Percentiles rank a stretch among this genome's conserved stretches.
Evolutionary conservation across 768 basidiomycete species (phyloP).

Genomic region (Chalciporus pseudorubinellus): DNA sequence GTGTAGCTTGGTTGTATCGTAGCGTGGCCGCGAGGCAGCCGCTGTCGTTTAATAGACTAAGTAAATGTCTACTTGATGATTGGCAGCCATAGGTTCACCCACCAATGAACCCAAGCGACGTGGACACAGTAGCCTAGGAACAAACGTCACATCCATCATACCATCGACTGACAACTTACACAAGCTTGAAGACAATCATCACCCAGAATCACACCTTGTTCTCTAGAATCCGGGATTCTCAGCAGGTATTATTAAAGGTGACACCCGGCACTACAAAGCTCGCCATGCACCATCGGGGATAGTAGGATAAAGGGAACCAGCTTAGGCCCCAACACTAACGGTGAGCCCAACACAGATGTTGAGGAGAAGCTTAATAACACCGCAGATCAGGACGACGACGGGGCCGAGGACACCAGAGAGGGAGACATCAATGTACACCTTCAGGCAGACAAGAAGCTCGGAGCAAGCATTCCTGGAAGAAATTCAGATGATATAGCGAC

Average conservation of each 20-base stretch:
- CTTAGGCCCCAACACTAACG: background rate
- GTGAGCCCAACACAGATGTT: conserved; percentile 1
- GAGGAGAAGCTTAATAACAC: background rate
- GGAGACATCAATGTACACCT: conserved; percentile 3
- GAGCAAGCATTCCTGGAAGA: background rate
- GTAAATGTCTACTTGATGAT: conserved; percentile 5
- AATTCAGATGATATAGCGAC: background rate
- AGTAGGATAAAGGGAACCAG: background rate
- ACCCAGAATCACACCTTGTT: no score
- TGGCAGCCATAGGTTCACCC: conserved; percentile 12
- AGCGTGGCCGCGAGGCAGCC: no score
- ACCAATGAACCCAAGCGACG: no score
- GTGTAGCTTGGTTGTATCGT: no score
- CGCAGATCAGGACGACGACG: conserved; percentile 4
- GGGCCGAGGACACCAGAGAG: conserved; percentile 8
- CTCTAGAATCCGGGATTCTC: background rate
- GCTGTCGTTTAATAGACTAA: background rate
- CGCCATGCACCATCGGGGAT: conserved; percentile 9
- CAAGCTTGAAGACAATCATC: no score
- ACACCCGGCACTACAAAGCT: conserved; percentile 11
- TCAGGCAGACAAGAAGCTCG: conserved; percentile 12
- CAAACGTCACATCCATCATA: no score
- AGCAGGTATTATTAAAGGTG: background rate
- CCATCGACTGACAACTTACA: no score
- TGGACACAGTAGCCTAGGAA: no score